Conservation (phyloP, 306 rosid genomes). For the Oxytropis ochrocephala region DNA sequence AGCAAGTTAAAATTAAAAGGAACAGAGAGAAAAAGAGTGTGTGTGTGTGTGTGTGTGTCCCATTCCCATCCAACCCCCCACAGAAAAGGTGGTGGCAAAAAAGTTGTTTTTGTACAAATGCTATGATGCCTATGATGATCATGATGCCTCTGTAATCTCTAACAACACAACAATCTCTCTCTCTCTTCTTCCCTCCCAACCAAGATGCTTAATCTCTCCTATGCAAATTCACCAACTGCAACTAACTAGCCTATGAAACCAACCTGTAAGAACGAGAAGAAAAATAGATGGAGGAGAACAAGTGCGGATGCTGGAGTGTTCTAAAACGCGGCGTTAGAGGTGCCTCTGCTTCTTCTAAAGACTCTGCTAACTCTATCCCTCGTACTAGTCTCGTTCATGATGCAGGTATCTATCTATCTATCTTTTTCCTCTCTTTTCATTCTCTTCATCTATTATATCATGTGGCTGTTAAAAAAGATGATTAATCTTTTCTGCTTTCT, state of each 20-base stretch:
- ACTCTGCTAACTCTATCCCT: conserved; percentile 79
- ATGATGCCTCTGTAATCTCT: conserved; percentile 51
- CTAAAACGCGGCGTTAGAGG: conserved; percentile 79
- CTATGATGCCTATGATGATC: conserved; percentile 90
- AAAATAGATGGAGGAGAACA: conserved; percentile 47
- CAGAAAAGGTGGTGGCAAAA: conserved; percentile 81
- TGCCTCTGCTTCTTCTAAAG: conserved; percentile 66
- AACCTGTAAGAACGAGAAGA: conserved; percentile 1
- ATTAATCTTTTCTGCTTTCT: conserved; percentile 24
- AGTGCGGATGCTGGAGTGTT: conserved; percentile 90
- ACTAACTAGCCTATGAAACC: conserved; percentile 33
- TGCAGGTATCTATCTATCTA: too few species aligned
- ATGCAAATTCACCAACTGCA: conserved; percentile 11
- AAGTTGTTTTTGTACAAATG: conserved; percentile 94
- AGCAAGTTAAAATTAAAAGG: not conserved
- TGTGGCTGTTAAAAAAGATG: not conserved
- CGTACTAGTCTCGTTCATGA: conserved; percentile 89
- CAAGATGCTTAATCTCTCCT: conserved; percentile 23
- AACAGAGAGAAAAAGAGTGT: not conserved
- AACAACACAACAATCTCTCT: conserved; percentile 23
- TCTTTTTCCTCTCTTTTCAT: not conserved
- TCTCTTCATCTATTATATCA: too few species aligned
- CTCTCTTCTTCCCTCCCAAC: not conserved
- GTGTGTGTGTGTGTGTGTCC: conserved; percentile 26
- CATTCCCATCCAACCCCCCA: conserved; percentile 44